phyloP scores from a whole-genome alignment of 163 green algal species.

The Coccomyxa subellipsoidea region DNA sequence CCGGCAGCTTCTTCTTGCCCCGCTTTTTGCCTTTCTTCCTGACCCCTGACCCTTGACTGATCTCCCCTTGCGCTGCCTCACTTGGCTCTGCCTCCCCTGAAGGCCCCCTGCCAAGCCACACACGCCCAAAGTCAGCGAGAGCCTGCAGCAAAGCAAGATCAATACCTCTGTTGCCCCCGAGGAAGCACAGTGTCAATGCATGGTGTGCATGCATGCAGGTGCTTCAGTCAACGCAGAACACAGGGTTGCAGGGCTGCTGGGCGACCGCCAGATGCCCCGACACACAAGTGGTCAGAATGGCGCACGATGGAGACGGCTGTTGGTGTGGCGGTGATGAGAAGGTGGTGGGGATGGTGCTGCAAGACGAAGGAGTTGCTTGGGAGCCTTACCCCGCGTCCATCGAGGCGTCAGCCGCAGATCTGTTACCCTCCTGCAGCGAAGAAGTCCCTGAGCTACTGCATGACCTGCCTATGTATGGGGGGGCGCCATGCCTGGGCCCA shows the following conservation, averaged over 20 bases:
- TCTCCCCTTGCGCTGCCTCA: neutral
- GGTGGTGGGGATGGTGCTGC: neutral
- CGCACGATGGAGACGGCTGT: neutral
- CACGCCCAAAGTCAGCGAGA: neutral
- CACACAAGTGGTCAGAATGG: neutral
- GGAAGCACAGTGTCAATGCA: too few species aligned
- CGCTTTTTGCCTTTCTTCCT: neutral
- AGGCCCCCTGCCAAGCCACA: neutral
- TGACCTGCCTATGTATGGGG: neutral
- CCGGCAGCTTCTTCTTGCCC: constrained; percentile 10
- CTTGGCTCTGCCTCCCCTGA: neutral
- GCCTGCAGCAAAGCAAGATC: too few species aligned
- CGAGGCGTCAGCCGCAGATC: neutral
- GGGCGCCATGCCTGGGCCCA: neutral
- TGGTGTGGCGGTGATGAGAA: neutral
- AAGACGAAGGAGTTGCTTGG: neutral
- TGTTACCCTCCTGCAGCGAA: neutral
- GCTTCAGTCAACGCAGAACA: neutral
- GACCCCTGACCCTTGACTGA: neutral
- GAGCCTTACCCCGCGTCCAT: neutral
- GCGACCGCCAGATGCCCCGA: neutral
- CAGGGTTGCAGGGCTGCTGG: neutral
- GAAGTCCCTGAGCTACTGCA: neutral
- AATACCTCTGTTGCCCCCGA: too few species aligned
- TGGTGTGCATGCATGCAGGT: neutral